phyloP scores from a whole-genome alignment of 257 asterid species.

The Petunia axillaris region DNA sequence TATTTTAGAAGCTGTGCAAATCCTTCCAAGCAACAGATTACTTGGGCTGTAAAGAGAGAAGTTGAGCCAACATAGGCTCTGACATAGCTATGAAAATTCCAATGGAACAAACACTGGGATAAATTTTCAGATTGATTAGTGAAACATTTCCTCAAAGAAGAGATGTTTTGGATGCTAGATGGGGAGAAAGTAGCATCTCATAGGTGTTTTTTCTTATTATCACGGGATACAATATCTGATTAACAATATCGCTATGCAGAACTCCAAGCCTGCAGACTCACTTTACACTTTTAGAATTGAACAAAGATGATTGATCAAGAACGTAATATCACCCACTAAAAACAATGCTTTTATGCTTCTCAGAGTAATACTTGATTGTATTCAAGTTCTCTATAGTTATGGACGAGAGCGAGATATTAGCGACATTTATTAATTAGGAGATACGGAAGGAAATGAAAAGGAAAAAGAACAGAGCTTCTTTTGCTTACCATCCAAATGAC shows the following conservation, averaged over 20 bases:
- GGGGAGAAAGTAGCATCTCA: neutral
- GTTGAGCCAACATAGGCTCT: neutral
- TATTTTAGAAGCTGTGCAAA: no score
- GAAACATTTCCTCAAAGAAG: neutral
- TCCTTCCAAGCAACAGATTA: no score
- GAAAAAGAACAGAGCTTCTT: neutral
- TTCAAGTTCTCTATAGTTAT: slow-evolving; percentile 5
- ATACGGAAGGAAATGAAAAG: neutral
- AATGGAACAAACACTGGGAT: neutral
- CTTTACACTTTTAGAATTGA: neutral
- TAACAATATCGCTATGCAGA: neutral
- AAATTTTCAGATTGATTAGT: neutral
- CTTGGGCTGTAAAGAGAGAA: neutral
- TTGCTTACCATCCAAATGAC: slow-evolving; percentile 16
- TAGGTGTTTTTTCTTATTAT: neutral
- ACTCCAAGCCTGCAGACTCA: neutral
- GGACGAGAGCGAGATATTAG: neutral
- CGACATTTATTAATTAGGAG: neutral
- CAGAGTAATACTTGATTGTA: neutral
- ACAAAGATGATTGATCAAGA: neutral
- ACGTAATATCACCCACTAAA: neutral
- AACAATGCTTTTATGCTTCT: neutral
- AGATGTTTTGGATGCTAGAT: neutral
- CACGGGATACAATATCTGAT: neutral
- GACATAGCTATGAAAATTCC: neutral